A percentile compares a stretch with the other conserved stretches of the same genome.
Evolutionary conservation across 345 rosid genomes (phyloP).

Genomic region (Limnanthes douglasii): DNA sequence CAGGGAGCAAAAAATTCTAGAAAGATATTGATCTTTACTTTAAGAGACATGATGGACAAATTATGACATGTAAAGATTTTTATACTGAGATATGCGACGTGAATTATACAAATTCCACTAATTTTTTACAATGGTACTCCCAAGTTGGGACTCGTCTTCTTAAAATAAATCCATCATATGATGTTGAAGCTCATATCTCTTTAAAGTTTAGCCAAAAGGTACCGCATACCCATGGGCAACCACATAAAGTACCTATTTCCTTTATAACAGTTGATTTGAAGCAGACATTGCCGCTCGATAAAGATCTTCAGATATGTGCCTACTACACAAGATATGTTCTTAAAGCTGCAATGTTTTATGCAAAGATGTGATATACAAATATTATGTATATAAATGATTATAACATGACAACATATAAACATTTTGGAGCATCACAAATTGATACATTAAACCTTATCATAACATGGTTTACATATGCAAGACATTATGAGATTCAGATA

Average conservation of each 20-base stretch:
- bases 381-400: too few relatives aligned
- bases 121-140: constrained; percentile 93
- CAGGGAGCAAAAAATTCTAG: constrained; percentile 80
- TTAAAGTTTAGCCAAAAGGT: constrained; percentile 89
- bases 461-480: too few relatives aligned
- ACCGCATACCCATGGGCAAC: constrained; percentile 84
- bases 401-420: too few relatives aligned
- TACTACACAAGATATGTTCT: too few relatives aligned
- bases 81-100: constrained; percentile 96
- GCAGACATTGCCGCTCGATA: too few relatives aligned
- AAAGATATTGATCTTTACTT: constrained; percentile 98
- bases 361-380: too few relatives aligned
- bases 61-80: constrained; percentile 96
- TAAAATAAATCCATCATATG: constrained; percentile 60
- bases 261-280: too few relatives aligned
- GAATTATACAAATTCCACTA: constrained; percentile 80
- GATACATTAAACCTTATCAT: too few relatives aligned
- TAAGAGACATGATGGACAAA: constrained; percentile 89
- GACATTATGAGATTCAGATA: too few relatives aligned
- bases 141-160: constrained; percentile 96
- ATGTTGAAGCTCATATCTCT: constrained; percentile 60
- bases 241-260: constrained; percentile 78
- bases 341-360: too few relatives aligned
- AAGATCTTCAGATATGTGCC: too few relatives aligned
- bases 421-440: too few relatives aligned